A percentile compares a stretch with the other conserved stretches of the same genome.
phyloP scores from a whole-genome alignment of 768 basidiomycete species.

The Mycena sanguinolenta region DNA sequence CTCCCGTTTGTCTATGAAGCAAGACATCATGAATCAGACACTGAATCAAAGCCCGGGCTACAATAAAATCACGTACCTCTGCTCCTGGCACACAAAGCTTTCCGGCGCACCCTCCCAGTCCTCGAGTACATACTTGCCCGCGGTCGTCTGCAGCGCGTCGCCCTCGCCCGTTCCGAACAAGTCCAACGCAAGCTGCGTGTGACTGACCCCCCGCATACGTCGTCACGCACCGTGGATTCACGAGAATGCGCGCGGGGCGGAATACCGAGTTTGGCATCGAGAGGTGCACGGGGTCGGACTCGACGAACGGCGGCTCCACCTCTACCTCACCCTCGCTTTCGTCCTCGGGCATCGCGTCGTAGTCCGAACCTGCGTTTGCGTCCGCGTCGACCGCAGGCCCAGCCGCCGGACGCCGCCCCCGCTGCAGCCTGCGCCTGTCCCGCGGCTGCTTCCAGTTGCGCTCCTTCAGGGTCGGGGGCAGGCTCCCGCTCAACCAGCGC shows the following conservation, averaged over 20 bases:
- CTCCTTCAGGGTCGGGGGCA: conserved; percentile 38
- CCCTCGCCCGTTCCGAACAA: conserved; percentile 85
- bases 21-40: conserved; percentile 17
- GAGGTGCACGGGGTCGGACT: conserved; percentile 52
- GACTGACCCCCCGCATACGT: conserved; percentile 98
- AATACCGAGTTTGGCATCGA: conserved; percentile 91
- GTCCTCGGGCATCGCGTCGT: conserved; percentile 85
- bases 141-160: conserved; percentile 62
- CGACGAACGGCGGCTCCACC: conserved; percentile 51
- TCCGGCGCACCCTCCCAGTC: conserved; percentile 98
- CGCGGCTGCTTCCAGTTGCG: conserved; percentile 44
- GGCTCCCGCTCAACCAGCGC: conserved; percentile 45
- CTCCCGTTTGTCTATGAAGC: conserved; percentile 79
- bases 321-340: conserved; percentile 58
- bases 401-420: conserved; percentile 41
- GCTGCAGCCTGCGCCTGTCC: conserved; percentile 39
- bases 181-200: conserved; percentile 95
- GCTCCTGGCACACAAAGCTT: conserved; percentile 98
- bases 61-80: conserved; percentile 67
- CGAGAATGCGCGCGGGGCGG: conserved; percentile 89
- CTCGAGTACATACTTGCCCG: conserved; percentile 86
- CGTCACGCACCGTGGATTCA: conserved; percentile 97
- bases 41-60: not conserved
- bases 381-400: conserved; percentile 66
- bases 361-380: conserved; percentile 89